Conservation (phyloP, 73 alveolate genomes). For the Diophrys appendiculata region DNA sequence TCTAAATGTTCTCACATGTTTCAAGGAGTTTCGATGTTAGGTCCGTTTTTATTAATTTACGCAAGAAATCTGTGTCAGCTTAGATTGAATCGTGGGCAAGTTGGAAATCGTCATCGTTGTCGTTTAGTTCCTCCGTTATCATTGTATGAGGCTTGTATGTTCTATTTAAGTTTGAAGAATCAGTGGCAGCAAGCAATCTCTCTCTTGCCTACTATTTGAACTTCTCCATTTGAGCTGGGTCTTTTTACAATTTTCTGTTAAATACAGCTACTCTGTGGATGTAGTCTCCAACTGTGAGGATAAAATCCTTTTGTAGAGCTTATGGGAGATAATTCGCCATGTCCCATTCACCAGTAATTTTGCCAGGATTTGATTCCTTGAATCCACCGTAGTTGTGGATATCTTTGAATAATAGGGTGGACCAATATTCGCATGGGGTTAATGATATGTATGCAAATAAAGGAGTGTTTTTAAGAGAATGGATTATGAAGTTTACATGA, state of each 20-base stretch:
- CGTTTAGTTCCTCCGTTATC: background rate
- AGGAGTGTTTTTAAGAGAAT: slow-evolving; percentile 63
- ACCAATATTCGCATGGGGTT: slow-evolving; percentile 79
- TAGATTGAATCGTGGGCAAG: too few species aligned
- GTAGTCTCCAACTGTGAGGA: slow-evolving; percentile 66
- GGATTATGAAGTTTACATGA: slow-evolving; percentile 66
- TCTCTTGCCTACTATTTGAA: background rate
- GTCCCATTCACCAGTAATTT: slow-evolving; percentile 49
- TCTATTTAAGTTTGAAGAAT: background rate
- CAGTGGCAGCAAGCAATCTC: too few species aligned
- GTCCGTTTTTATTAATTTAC: background rate
- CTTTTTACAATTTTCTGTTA: slow-evolving; percentile 3
- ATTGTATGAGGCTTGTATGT: background rate
- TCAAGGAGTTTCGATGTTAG: background rate
- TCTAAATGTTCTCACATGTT: background rate
- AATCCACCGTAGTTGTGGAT: slow-evolving; percentile 83
- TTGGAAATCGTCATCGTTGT: background rate
- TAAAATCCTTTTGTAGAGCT: slow-evolving; percentile 57
- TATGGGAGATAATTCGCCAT: slow-evolving; percentile 59
- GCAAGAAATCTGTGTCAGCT: background rate
- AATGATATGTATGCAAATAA: slow-evolving; percentile 63
- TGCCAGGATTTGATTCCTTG: slow-evolving; percentile 53
- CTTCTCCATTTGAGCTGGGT: background rate
- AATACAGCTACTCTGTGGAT: slow-evolving; percentile 61
- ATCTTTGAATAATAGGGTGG: slow-evolving; percentile 81